Evolutionary conservation across 2,329 filamentous ascomycete genomes (phyloP), one percentile per base, ranked within the genome.

Genomic region (Fusarium camptoceras): DNA sequence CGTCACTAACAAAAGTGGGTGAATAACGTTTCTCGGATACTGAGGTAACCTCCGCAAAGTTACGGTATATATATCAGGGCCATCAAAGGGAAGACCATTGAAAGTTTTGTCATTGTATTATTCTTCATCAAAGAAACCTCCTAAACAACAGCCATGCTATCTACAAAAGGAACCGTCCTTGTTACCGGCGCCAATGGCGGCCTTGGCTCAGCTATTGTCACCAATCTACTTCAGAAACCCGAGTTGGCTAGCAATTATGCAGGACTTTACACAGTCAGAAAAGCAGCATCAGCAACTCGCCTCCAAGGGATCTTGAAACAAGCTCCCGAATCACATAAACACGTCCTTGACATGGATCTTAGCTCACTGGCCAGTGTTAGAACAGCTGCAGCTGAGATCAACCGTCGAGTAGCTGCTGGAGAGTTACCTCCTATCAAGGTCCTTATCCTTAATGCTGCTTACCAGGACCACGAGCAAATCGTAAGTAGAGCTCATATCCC

Each of bases 161-260:
- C 70, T 30, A 46, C 65, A 18, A 55, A 67, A 58, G 78, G 80
- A 57, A 75, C 78, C 3, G 76, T 82, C 27, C 41, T 82, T 4
- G 63, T 82, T 12, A 83, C 81, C 7, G 81, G 80, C 9, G 71
- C 79, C 37, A 82, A 82, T 57, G 81, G 81, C 43, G 78, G 79
- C 22, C 76, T 83, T 28, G 80, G 80, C 10, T 78, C 77, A 14
- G 74, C 76, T 24, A 79, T 80, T 10, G 76, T 79, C 12, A 47
- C 63, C 6, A 68, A 75, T 10, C 75, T 82, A 30, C 41, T 79
- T 37, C 61, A 66, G 18, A 73, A 60, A 15, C 68, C 76, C 1
- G 68, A 78, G 7, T 61, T 81, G 14, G 77, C 79, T 6, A 70
- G 73, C 7, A 66, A 71, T 27, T 78, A 81, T 59, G 73, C 76